Conservation (phyloP, 2,329 filamentous ascomycete genomes). For the Beauveria bassiana region DNA sequence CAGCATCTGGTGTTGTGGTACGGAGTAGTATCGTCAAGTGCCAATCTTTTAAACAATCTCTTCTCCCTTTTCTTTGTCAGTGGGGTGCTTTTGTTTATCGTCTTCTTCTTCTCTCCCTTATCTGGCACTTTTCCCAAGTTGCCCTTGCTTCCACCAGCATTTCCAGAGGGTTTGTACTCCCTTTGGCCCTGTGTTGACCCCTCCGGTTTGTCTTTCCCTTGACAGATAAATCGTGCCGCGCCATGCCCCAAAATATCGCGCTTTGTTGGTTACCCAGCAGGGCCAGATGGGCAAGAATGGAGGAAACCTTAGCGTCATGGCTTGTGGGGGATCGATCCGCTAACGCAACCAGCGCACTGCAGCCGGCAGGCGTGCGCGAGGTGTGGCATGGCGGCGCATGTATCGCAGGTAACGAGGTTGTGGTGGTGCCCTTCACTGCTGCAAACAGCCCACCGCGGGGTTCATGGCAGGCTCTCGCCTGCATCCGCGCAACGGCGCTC, state of each 20-base stretch:
- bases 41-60: too few species aligned
- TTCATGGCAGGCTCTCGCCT: not conserved
- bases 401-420: not conserved
- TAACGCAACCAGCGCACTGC: slow-evolving; percentile 1
- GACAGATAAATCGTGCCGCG: not conserved
- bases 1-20: too few species aligned
- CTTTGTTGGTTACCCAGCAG: not conserved
- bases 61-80: too few species aligned
- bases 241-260: not conserved
- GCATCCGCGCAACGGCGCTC: not conserved
- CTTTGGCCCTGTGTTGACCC: too few species aligned
- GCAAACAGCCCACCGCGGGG: not conserved
- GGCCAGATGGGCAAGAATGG: not conserved
- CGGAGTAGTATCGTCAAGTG: too few species aligned
- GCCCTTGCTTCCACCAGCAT: too few species aligned
- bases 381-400: not conserved
- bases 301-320: not conserved
- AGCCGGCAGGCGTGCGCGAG: not conserved
- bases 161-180: too few species aligned
- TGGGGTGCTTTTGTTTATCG: too few species aligned
- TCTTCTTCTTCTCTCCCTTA: too few species aligned
- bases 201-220: not conserved
- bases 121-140: too few species aligned
- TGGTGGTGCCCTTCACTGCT: not conserved
- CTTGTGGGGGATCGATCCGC: slow-evolving; percentile 5